Conservation (phyloP, 2,329 filamentous ascomycete genomes). For the Exutisphaerella laricina region DNA sequence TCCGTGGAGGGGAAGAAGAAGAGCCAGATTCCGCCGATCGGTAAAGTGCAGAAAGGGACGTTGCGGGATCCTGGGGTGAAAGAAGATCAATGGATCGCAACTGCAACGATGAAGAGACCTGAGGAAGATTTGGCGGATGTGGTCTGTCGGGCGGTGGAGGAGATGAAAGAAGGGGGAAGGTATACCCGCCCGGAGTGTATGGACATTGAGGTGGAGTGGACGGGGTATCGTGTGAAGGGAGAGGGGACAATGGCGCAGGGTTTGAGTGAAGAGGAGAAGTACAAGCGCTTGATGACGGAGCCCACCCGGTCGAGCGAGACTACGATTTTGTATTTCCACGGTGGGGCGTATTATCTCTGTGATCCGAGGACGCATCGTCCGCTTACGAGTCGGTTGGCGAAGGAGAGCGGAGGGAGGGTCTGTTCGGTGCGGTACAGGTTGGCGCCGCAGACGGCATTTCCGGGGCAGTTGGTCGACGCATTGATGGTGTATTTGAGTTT, state of each 20-base stretch:
- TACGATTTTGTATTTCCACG: slow-evolving; percentile 69
- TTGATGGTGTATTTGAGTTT: slow-evolving; percentile 67
- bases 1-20: slow-evolving; percentile 32
- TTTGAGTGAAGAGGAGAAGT: slow-evolving; percentile 60
- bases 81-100: slow-evolving; percentile 76
- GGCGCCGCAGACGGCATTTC: slow-evolving; percentile 69
- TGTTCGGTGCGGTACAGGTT: slow-evolving; percentile 71
- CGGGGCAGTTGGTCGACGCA: slow-evolving; percentile 66
- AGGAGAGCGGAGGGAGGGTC: slow-evolving; percentile 60
- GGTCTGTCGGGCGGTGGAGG: slow-evolving; percentile 50
- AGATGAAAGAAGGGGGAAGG: slow-evolving; percentile 40
- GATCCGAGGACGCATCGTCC: slow-evolving; percentile 64
- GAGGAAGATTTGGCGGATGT: slow-evolving; percentile 32
- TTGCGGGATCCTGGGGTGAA: slow-evolving; percentile 63
- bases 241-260: slow-evolving; percentile 49
- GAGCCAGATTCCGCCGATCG: slow-evolving; percentile 47
- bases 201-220: slow-evolving; percentile 69
- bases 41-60: slow-evolving; percentile 58
- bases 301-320: slow-evolving; percentile 48
- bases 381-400: slow-evolving; percentile 56
- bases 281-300: slow-evolving; percentile 61
- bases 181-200: slow-evolving; percentile 49
- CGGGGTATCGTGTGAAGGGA: slow-evolving; percentile 57
- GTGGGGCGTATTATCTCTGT: slow-evolving; percentile 67
- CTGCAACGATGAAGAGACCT: slow-evolving; percentile 58